Evolutionary conservation across 2,329 filamentous ascomycete genomes (phyloP), one percentile per base, ranked within the genome.

Genomic region (Sarocladiaceae sp.): DNA sequence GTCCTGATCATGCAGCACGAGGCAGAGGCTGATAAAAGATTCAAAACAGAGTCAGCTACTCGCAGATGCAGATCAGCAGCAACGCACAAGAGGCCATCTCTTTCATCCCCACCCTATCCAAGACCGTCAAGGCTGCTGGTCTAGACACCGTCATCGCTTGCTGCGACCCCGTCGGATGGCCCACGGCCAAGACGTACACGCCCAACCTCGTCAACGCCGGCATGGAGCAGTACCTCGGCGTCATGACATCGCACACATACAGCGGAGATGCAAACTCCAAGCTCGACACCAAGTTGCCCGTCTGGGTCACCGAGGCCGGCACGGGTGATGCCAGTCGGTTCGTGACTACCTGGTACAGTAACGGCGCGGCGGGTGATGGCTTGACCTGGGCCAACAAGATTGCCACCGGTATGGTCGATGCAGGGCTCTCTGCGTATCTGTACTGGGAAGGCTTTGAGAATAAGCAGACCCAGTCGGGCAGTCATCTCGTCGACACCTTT

Each of bases 351-450:
- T 78, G 72, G 69, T 75, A 73, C 53, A 47, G 51, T 1, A 62
- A 54, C 47, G 72, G 73, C 34, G 68, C 64, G 9, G 56, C 62
- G 0, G 68, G 68, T 29, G 75, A 79, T 48, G 76, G 74, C 6
- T 61, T 73, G 50, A 75, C 72, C 2, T 78, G 73, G 74, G 75
- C 74, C 2, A 70, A 72, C 51, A 70, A 72, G 50, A 68, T 79
- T 34, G 70, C 72, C 55, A 63, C 63, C 24, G 72, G 67, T 16
- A 58, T 79, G 12, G 62, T 71, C 5, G 67, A 67, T 51, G 65
- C 64, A 19, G 70, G 73, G 50, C 60, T 72, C 4, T 70, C 66
- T 6, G 75, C 67, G 0, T 78, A 76, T 51, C 60, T 79, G 4
- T 78, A 74, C 58, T 79, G 74, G 74, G 68, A 73, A 53, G 72